Evolutionary conservation across 257 asterid genomes (phyloP).

Genomic region (Penstemon eatonii): DNA sequence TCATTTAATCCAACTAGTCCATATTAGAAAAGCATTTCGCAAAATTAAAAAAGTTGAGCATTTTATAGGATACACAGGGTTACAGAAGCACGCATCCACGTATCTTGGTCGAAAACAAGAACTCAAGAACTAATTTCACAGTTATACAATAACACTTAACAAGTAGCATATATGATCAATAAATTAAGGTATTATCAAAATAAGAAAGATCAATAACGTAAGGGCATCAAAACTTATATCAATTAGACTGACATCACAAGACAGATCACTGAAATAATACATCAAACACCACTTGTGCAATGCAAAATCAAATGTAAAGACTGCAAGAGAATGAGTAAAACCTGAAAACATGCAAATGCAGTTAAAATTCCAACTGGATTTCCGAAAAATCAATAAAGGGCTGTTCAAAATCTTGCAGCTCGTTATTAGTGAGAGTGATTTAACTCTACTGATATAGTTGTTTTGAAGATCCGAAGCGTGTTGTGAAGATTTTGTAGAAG

Average conservation of each 20-base stretch:
- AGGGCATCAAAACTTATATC: not conserved
- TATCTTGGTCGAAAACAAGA: not conserved
- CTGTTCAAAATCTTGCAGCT: slow-evolving; percentile 22
- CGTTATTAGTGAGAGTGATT: not conserved
- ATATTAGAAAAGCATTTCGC: too few species aligned
- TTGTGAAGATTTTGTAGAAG: too few species aligned
- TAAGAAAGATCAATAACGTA: not conserved
- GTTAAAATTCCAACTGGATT: slow-evolving; percentile 26
- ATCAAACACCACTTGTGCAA: slow-evolving; percentile 19
- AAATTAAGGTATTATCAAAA: too few species aligned
- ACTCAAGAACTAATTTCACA: not conserved
- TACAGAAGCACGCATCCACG: not conserved
- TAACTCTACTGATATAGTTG: too few species aligned
- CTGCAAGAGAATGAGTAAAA: slow-evolving; percentile 18
- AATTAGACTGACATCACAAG: slow-evolving; percentile 12
- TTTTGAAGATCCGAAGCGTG: too few species aligned
- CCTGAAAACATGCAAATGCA: slow-evolving; percentile 31
- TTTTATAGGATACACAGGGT: too few species aligned
- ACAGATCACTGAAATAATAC: slow-evolving; percentile 17
- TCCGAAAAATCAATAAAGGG: slow-evolving; percentile 14
- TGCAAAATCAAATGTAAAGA: not conserved
- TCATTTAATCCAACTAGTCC: not conserved
- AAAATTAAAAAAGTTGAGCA: not conserved
- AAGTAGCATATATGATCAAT: slow-evolving; percentile 10
- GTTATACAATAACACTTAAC: not conserved